Evolutionary conservation across 2,329 filamentous ascomycete species (phyloP), one percentile per base, ranked within the genome.

Genomic region (Endoconidiophora polonica): DNA sequence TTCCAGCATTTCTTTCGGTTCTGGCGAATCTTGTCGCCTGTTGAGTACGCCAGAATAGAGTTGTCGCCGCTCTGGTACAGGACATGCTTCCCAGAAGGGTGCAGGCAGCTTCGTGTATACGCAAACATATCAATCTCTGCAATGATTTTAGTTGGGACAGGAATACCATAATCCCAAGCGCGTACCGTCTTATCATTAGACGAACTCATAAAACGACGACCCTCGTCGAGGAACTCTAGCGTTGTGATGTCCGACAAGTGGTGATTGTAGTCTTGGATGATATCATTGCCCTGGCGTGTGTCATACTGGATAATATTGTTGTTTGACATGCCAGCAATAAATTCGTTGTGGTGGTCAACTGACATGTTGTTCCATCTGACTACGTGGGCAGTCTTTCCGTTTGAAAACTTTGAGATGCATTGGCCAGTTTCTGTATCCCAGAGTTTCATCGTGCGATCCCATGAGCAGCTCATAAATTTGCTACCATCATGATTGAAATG

Each of bases 241-340:
- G 91, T 96, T 68, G 98, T 98, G 69, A 98, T 82, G 22, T 91
- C 86, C n/a, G 87, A 91, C 55, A 98, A 70, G 63, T 98, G 91
- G 65, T 98, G 91, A 61, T 98, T 90, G 67, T 98, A 98, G 68
- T 96, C 91, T 62, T 98, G 93, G 10, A 94, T 84, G 52, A 91
- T 74, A 59, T 93, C 79, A 57, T 77, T 78, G 54, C 71, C 67
- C 5, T 81, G 79, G 24, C 93, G 77, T 2, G 81, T 88, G 65
- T 98, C 91, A 65, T 93, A 98, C 62, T 98, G 91, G 40, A 98
- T 75, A 58, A 98, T 98, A 71, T 95, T 95, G 72, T 98, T 98
- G 66, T 98, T 90, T 37, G 86, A 91, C 86, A 96, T 93, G 59
- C 91, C 91, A 1, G 87, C 88, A 50, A 98, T 67, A 65, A 98